phyloP scores from a whole-genome alignment of 2,329 filamentous ascomycete genomes.

The Emergomyces orientalis region DNA sequence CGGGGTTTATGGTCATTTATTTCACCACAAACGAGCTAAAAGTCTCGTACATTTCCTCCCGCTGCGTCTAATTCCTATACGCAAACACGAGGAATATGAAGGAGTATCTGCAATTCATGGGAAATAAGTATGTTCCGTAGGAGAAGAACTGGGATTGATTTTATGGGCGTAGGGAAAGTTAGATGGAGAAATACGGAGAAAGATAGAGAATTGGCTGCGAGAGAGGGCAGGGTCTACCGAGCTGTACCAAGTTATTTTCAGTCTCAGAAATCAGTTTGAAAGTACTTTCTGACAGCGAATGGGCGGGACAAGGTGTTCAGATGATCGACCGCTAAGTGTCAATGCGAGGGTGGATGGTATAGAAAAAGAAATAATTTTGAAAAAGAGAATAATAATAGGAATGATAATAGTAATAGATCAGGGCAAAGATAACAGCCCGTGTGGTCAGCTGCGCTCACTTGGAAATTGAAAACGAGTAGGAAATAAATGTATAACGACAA shows the following conservation, averaged over 20 bases:
- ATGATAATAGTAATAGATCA: background rate
- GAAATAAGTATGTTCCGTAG: background rate
- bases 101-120: background rate
- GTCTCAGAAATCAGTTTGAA: constrained; percentile 1
- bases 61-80: background rate
- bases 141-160: background rate
- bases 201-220: background rate
- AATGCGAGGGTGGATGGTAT: constrained; percentile 3
- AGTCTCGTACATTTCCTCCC: background rate
- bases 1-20: background rate
- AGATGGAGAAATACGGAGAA: background rate
- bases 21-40: background rate
- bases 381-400: background rate
- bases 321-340: background rate
- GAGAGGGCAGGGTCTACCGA: background rate
- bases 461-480: constrained; percentile 8
- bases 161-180: background rate
- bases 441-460: background rate
- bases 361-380: background rate
- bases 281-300: background rate
- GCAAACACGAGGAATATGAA: background rate
- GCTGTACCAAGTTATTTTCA: background rate
- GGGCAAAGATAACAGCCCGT: constrained; percentile 1
- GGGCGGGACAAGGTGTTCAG: background rate
- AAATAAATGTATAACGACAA: constrained; percentile 9